Conservation (phyloP, 2,329 filamentous ascomycete species). For the Cladorrhinum sp. region DNA sequence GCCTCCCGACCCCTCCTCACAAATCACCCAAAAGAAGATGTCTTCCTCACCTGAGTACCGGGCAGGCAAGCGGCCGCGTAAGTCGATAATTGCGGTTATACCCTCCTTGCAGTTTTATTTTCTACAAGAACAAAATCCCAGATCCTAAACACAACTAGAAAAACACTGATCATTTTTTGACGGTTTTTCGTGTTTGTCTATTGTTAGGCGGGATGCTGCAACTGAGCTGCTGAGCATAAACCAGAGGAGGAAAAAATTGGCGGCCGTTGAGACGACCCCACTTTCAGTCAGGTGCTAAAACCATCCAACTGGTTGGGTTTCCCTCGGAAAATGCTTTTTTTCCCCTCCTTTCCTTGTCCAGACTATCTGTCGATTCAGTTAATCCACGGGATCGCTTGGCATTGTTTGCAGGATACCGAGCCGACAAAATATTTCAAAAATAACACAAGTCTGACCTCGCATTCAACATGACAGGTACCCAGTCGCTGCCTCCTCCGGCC, state of each 20-base stretch:
- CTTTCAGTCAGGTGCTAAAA: conserved; percentile 10
- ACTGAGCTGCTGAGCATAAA: conserved; percentile 1
- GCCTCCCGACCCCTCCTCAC: neutral
- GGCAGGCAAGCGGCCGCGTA: conserved; percentile 32
- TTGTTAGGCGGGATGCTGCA: neutral
- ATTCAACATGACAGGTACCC: conserved; percentile 63
- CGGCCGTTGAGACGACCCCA: conserved; percentile 13
- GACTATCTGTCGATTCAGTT: neutral
- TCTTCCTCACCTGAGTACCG: conserved; percentile 31
- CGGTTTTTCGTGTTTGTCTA: neutral
- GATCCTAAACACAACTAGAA: neutral
- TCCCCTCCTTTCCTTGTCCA: neutral
- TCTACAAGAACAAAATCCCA: neutral
- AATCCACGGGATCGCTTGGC: neutral
- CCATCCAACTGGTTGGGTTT: neutral
- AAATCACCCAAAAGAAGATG: conserved; percentile 24
- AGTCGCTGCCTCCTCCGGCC: conserved; percentile 88
- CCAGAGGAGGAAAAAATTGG: conserved; percentile 8
- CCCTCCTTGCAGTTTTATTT: neutral
- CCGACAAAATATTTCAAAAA: neutral
- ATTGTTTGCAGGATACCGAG: neutral
- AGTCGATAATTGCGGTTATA: conserved; percentile 18
- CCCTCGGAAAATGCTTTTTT: neutral
- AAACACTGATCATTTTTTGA: neutral
- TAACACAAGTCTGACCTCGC: conserved; percentile 2